A percentile compares a stretch with the other conserved stretches of the same genome.
These are phyloP conservation scores for Lanmaoa rubissima DNA, from an alignment of 768 basidiomycete species.

Conservation along the genomic window DNA sequence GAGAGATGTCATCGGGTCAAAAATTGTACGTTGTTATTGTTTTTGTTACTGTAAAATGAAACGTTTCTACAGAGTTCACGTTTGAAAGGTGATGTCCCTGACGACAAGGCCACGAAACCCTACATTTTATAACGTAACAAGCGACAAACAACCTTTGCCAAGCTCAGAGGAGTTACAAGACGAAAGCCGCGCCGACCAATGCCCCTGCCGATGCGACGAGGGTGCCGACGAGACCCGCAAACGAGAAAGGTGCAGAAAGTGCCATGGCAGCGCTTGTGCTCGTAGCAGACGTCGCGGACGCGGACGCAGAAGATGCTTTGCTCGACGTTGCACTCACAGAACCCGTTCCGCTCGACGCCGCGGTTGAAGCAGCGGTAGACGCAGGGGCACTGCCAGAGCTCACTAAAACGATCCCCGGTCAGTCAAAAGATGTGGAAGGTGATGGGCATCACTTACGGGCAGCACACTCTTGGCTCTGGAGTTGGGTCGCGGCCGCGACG, in stretches of 20 bases:
- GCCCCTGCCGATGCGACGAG: slow-evolving; percentile 27
- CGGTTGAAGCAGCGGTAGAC: not conserved
- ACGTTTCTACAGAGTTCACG: not conserved
- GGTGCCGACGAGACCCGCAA: slow-evolving; percentile 17
- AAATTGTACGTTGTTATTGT: not conserved
- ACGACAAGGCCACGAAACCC: not conserved
- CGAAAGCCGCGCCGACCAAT: slow-evolving; percentile 25
- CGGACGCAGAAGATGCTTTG: not conserved
- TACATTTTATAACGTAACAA: not conserved
- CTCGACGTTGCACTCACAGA: not conserved
- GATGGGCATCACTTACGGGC: slow-evolving; percentile 2
- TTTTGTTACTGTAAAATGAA: not conserved
- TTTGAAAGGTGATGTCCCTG: too few species aligned
- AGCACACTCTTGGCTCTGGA: slow-evolving; percentile 37
- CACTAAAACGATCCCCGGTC: not conserved
- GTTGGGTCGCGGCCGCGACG: slow-evolving; percentile 24
- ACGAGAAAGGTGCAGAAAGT: slow-evolving; percentile 15
- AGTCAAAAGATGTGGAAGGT: not conserved
- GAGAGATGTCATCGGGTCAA: too few species aligned
- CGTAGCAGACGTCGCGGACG: not conserved
- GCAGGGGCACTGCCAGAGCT: not conserved
- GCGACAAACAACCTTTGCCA: not conserved
- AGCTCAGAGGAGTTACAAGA: slow-evolving; percentile 15
- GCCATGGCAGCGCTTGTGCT: slow-evolving; percentile 18
- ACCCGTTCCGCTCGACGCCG: not conserved